Base-by-base conservation (phyloP, 2,329 filamentous ascomycete genomes). In the Celoporthe dispersa region DNA sequence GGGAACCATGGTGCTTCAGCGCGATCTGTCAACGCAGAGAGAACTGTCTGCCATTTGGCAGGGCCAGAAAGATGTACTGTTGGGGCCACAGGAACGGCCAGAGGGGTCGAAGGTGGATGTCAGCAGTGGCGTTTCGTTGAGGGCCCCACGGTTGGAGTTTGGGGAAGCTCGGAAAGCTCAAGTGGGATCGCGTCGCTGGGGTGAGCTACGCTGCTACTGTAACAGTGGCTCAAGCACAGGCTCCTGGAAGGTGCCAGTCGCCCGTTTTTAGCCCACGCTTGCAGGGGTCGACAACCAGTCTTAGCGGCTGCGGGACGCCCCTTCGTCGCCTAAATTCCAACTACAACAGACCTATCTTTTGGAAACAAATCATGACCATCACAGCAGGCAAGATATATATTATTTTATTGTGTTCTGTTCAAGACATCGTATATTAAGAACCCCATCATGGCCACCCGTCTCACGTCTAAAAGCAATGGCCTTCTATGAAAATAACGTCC, bases 1-100 rank as follows among this genome's bases (percentile, higher is more conserved):
- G 55, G 60, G 39, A 66, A 67, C 31, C 71, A 72, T 72, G 63
- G 28, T 72, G 71, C 57, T 59, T 70, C 63, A 67, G 61, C 25
- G 37, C 60, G 25, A 44, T 28, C 65, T 62, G 55, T 31, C 37
- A 41, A 25, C 64, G 19, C 39, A 67, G 68, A 51, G 53, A 37
- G 66, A 35, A 39, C 28, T 37, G n/a, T 19, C 62, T 66, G 68
- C 62, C 68, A 66, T 69, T 59, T 22, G 37, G 25, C 35, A 33
- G 44, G 31, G 22, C 3, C 25, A 41, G 35, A 44, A 31, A 66
- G 11, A 19, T n/a, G 37, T 19, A 31, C 7, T n/a, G 11, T 61
- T 31, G 35, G 28, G 33, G 16, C 35, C 41, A 22, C 55, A 44
- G 55, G 37, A 48, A n/a, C 5, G 62, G 16, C 19, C 57, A 60